These are phyloP conservation scores for Prunus mume DNA, from an alignment of 306 rosid genomes.

Conservation along the genomic window DNA sequence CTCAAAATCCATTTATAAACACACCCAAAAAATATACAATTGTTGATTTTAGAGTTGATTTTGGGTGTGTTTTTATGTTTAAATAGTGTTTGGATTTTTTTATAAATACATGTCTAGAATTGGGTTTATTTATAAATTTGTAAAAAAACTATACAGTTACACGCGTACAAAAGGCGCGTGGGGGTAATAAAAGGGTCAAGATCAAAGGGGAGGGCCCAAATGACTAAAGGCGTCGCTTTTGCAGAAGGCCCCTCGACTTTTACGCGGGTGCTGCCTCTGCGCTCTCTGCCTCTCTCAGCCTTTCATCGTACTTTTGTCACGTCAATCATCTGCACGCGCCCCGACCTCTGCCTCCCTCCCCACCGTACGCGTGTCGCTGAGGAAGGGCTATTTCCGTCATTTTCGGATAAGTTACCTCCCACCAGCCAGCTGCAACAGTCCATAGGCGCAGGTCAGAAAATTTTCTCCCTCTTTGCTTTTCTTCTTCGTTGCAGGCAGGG, in stretches of 20 bases:
- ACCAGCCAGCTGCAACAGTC: not conserved
- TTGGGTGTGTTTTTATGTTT: no score
- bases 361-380: conserved; percentile 17
- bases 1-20: no score
- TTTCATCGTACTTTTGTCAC: conserved; percentile 85
- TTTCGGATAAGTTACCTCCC: not conserved
- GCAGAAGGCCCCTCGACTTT: conserved; percentile 53
- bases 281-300: conserved; percentile 31
- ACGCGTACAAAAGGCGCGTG: not conserved
- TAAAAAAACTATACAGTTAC: not conserved
- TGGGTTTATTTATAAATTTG: no score
- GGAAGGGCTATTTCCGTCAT: not conserved
- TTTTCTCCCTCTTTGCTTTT: not conserved
- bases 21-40: no score
- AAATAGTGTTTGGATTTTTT: no score
- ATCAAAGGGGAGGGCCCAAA: not conserved
- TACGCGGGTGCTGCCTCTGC: conserved; percentile 50
- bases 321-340: conserved; percentile 55
- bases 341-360: not conserved
- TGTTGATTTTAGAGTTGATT: no score
- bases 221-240: conserved; percentile 11
- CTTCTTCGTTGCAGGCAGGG: not conserved
- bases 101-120: no score
- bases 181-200: not conserved
- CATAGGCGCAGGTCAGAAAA: not conserved